Conservation (phyloP, 202 grass and related monocot species). For the Digitaria exilis region DNA sequence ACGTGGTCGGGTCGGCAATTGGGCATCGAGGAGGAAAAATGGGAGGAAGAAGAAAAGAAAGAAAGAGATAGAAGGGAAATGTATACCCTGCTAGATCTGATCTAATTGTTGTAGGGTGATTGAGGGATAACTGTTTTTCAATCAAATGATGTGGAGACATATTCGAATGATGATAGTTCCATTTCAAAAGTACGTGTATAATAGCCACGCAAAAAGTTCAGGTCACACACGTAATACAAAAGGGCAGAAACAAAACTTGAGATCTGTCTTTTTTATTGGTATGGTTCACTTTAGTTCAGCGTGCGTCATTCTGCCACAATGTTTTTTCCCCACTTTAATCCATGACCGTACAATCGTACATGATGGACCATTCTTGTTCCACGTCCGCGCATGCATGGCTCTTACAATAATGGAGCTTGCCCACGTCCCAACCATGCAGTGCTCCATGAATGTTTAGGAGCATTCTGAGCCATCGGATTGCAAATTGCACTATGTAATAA, state of each 20-base stretch:
- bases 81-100: no score
- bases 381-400: neutral
- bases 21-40: no score
- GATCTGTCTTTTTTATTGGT: neutral
- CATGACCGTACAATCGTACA: neutral
- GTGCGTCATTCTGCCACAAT: neutral
- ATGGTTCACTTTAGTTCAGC: neutral
- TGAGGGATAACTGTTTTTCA: no score
- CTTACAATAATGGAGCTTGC: neutral
- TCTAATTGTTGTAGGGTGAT: no score
- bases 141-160: no score
- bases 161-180: no score
- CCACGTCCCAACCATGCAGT: neutral
- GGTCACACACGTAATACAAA: neutral
- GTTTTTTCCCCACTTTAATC: neutral
- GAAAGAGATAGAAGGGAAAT: no score
- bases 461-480: neutral
- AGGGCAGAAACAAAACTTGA: neutral
- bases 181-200: no score
- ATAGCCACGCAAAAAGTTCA: no score
- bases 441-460: neutral
- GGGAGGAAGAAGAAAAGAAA: no score
- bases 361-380: neutral
- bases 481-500: no score
- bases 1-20: no score